phyloP scores from a whole-genome alignment of 805 yeast species.

The Starmerella powellii region DNA sequence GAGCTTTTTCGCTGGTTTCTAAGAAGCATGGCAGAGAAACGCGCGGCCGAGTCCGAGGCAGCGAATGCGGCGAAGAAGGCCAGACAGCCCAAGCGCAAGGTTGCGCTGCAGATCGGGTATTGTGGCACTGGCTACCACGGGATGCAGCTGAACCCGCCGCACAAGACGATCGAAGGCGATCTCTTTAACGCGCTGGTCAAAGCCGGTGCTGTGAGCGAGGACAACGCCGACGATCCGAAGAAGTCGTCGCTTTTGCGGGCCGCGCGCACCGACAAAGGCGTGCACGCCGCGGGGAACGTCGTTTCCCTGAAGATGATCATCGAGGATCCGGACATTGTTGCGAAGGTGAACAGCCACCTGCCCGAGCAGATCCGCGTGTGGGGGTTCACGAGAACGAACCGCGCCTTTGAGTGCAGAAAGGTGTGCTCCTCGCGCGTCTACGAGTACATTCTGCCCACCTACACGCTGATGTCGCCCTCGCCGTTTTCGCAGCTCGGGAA shows the following conservation, averaged over 20 bases:
- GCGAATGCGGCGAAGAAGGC: slow-evolving; percentile 11
- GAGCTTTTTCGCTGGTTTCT: slow-evolving; percentile 2
- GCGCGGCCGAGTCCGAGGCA: slow-evolving; percentile 10
- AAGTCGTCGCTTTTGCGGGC: slow-evolving; percentile 61
- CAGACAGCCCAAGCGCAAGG: slow-evolving; percentile 58
- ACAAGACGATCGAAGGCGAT: slow-evolving; percentile 82
- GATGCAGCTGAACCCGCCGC: slow-evolving; percentile 85
- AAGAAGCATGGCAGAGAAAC: slow-evolving; percentile 6
- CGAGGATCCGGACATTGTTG: slow-evolving; percentile 64
- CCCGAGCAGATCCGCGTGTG: slow-evolving; percentile 86
- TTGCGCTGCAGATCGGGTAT: slow-evolving; percentile 82
- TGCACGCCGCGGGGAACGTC: slow-evolving; percentile 93
- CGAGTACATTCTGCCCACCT: slow-evolving; percentile 87
- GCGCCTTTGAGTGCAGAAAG: slow-evolving; percentile 86
- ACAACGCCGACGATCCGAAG: slow-evolving; percentile 77
- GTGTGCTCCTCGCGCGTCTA: slow-evolving; percentile 93
- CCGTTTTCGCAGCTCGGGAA: slow-evolving; percentile 56
- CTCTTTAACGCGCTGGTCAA: slow-evolving; percentile 67
- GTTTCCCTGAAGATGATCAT: slow-evolving; percentile 71
- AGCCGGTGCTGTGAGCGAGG: slow-evolving; percentile 80
- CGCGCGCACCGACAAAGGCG: slow-evolving; percentile 83
- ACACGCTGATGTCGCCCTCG: slow-evolving; percentile 81
- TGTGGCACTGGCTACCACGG: slow-evolving; percentile 97
- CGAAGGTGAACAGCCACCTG: slow-evolving; percentile 57
- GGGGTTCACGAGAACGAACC: slow-evolving; percentile 83